A percentile compares a stretch with the other conserved stretches of the same genome.
These are phyloP conservation scores for Trichoderma polysporum DNA, from an alignment of 2,329 filamentous ascomycete species.

Conservation along the genomic window DNA sequence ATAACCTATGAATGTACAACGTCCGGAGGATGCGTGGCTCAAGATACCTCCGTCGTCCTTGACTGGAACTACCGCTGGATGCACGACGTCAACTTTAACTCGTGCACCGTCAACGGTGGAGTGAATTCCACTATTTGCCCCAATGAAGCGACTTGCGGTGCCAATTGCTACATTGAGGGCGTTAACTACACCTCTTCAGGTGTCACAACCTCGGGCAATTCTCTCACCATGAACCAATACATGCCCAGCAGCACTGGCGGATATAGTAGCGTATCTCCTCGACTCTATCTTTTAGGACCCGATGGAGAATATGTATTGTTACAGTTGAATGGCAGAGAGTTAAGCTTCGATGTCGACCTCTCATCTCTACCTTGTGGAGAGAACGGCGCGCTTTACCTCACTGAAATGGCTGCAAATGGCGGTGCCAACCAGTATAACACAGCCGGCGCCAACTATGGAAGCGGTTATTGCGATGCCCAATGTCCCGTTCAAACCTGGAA, in stretches of 20 bases:
- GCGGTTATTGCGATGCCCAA: slow-evolving; percentile 64
- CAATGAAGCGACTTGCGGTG: slow-evolving; percentile 48
- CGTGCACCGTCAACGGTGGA: slow-evolving; percentile 35
- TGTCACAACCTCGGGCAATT: slow-evolving; percentile 33
- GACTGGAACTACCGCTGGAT: slow-evolving; percentile 49
- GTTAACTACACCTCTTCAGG: slow-evolving; percentile 43
- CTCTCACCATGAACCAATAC: slow-evolving; percentile 34
- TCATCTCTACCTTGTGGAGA: slow-evolving; percentile 64
- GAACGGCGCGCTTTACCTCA: slow-evolving; percentile 66
- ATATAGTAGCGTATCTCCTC: slow-evolving; percentile 35
- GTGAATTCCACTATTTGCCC: slow-evolving; percentile 48
- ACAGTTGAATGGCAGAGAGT: slow-evolving; percentile 59
- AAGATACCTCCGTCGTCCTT: slow-evolving; percentile 50
- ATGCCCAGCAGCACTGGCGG: slow-evolving; percentile 25
- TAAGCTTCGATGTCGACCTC: slow-evolving; percentile 66
- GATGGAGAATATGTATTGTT: slow-evolving; percentile 60
- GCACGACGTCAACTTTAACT: slow-evolving; percentile 41
- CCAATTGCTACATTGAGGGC: slow-evolving; percentile 55
- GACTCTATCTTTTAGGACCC: slow-evolving; percentile 58
- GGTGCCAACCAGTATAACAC: slow-evolving; percentile 54
- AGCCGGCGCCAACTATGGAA: slow-evolving; percentile 60
- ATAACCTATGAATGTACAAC: slow-evolving; percentile 54
- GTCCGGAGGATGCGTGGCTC: slow-evolving; percentile 46
- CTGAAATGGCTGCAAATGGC: slow-evolving; percentile 57
- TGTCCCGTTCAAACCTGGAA: slow-evolving; percentile 53